These are phyloP conservation scores for Musa acuminata DNA, from an alignment of 176 grass and related monocot genomes.

Conservation along the genomic window DNA sequence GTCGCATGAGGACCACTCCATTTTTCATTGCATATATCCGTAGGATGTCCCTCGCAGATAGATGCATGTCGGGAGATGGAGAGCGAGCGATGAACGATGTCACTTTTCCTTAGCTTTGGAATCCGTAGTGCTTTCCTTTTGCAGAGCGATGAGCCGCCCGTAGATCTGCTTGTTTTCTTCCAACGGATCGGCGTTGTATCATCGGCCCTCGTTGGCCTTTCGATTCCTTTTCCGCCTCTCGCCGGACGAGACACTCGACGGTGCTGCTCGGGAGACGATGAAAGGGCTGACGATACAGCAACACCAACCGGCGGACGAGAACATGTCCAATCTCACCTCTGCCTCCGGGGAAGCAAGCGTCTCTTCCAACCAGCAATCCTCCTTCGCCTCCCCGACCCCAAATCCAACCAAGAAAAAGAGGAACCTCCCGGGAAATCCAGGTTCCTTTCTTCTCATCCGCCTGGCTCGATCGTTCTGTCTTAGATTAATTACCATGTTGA, in stretches of 20 bases:
- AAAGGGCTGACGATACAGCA: conserved; percentile 40
- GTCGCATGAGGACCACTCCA: too few relatives aligned
- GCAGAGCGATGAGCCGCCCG: background rate
- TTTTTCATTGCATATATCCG: background rate
- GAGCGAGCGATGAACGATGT: conserved; percentile 3
- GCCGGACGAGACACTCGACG: too few relatives aligned
- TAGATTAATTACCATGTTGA: too few relatives aligned
- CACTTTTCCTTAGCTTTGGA: conserved; percentile 22
- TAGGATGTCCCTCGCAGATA: conserved; percentile 23
- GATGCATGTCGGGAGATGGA: conserved; percentile 4
- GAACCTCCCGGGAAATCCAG: conserved; percentile 92
- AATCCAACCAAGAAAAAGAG: conserved; percentile 81
- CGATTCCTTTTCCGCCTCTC: background rate
- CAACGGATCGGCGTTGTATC: too few relatives aligned
- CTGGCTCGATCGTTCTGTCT: too few relatives aligned
- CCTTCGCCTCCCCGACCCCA: conserved; percentile 36
- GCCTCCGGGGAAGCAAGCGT: conserved; percentile 77
- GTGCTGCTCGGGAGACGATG: conserved; percentile 30
- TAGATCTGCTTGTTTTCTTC: background rate
- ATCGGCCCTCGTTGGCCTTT: background rate
- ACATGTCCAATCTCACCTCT: conserved; percentile 94
- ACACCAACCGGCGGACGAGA: conserved; percentile 66
- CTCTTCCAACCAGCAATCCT: conserved; percentile 46
- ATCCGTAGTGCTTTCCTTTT: background rate
- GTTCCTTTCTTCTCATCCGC: conserved; percentile 15